A percentile compares a stretch with the other conserved stretches of the same genome.
These are phyloP conservation scores for Zygoascus bituminiphila DNA, from an alignment of 805 yeast genomes.

Conservation along the genomic window DNA sequence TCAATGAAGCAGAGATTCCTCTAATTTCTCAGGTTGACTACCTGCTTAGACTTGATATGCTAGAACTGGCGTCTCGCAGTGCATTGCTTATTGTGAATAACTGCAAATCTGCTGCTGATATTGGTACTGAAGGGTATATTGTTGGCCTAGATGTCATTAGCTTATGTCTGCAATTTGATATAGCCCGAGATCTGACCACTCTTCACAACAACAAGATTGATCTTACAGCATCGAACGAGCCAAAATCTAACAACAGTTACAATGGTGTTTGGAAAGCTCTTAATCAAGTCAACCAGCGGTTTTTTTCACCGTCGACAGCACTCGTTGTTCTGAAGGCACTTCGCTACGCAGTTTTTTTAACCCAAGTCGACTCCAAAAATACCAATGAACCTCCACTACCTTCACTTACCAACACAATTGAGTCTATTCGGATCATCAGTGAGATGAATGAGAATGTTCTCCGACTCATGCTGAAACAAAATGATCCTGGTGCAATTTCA, in stretches of 20 bases:
- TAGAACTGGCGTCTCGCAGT: neutral
- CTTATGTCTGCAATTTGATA: neutral
- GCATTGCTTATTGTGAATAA: neutral
- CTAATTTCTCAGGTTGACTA: constrained; percentile 1
- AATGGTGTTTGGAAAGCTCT: neutral
- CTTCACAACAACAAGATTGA: neutral
- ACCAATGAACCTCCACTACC: neutral
- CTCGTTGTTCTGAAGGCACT: neutral
- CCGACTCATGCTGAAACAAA: constrained; percentile 22
- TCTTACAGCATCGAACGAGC: neutral
- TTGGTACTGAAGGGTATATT: neutral
- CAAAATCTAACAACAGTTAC: neutral
- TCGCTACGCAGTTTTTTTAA: neutral
- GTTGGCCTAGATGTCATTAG: neutral
- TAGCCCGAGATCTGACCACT: neutral
- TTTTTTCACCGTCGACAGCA: neutral
- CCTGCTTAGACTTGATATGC: constrained; percentile 4
- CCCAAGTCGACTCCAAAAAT: neutral
- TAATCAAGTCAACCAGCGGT: neutral
- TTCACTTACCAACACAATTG: neutral
- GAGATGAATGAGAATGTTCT: constrained; percentile 34
- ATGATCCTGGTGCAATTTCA: constrained; percentile 37
- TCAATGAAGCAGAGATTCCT: neutral
- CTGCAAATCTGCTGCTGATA: neutral
- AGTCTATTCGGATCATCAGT: constrained; percentile 30